These are phyloP conservation scores for Fraxinus velutina DNA, from an alignment of 305 asterid species.

Conservation along the genomic window DNA sequence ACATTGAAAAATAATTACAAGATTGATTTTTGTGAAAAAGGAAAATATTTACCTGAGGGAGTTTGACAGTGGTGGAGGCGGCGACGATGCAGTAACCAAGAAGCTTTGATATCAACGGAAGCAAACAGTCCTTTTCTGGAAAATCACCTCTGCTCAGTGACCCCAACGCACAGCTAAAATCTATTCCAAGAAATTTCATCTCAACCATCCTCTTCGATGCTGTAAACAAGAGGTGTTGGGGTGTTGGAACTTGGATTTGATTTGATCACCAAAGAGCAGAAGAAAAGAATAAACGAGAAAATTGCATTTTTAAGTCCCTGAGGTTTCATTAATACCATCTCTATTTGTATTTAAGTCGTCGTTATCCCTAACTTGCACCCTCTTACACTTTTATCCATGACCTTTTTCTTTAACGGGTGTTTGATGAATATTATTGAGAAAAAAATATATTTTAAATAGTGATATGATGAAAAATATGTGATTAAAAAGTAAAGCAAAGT, in stretches of 20 bases:
- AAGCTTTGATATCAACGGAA: slow-evolving; percentile 80
- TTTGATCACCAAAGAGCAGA: neutral
- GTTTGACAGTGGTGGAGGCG: slow-evolving; percentile 89
- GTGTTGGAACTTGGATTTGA: neutral
- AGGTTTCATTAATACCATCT: neutral
- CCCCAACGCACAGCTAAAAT: slow-evolving; percentile 79
- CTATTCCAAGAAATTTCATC: slow-evolving; percentile 77
- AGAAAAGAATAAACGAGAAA: neutral
- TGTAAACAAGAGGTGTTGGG: neutral
- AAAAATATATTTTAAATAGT: too few relatives aligned
- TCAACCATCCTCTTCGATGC: slow-evolving; percentile 40
- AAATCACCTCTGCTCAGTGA: slow-evolving; percentile 68
- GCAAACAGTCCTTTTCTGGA: slow-evolving; percentile 87
- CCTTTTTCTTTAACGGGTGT: neutral
- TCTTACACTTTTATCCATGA: neutral
- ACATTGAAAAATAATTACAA: neutral
- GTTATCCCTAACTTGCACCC: neutral
- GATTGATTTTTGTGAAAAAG: neutral
- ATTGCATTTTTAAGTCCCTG: neutral
- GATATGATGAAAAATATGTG: too few relatives aligned
- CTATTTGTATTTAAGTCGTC: neutral
- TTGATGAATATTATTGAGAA: too few relatives aligned
- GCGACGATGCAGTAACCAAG: slow-evolving; percentile 83
- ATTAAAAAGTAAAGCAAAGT: too few relatives aligned
- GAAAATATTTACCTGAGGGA: slow-evolving; percentile 54